phyloP scores from a whole-genome alignment of 352 stramenopile genomes.

The Thalassiosira gravida region DNA sequence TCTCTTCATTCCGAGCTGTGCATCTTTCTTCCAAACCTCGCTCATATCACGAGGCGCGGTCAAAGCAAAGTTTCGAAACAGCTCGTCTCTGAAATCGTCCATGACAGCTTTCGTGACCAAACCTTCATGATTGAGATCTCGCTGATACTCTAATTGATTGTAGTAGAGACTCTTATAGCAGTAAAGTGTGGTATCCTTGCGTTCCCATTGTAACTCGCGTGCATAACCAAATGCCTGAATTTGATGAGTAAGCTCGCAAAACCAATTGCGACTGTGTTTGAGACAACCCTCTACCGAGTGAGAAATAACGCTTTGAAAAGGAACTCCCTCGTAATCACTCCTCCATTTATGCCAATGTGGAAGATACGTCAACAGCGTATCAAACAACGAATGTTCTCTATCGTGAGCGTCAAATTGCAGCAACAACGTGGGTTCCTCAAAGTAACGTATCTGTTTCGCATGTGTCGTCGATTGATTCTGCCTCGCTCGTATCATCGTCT shows the following conservation, averaged over 20 bases:
- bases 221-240: conserved; percentile 31
- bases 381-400: too few relatives aligned
- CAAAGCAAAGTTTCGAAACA: conserved; percentile 35
- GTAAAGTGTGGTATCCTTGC: conserved; percentile 32
- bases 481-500: conserved; percentile 15
- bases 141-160: conserved; percentile 38
- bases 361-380: too few relatives aligned
- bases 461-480: conserved; percentile 30
- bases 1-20: conserved; percentile 24
- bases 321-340: too few relatives aligned
- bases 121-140: conserved; percentile 13
- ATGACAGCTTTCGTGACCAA: conserved; percentile 30
- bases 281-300: conserved; percentile 38
- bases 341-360: too few relatives aligned
- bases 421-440: too few relatives aligned
- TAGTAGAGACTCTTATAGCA: conserved; percentile 34
- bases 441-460: conserved; percentile 32
- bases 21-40: conserved; percentile 32
- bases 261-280: conserved; percentile 30
- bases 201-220: conserved; percentile 30
- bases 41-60: conserved; percentile 24
- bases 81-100: conserved; percentile 39
- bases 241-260: conserved; percentile 39
- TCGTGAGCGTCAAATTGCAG: too few relatives aligned
- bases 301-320: too few relatives aligned